A percentile compares a stretch with the other conserved stretches of the same genome.
Evolutionary conservation across 164 flowering plant species (phyloP).

Genomic region (Houttuynia cordata): DNA sequence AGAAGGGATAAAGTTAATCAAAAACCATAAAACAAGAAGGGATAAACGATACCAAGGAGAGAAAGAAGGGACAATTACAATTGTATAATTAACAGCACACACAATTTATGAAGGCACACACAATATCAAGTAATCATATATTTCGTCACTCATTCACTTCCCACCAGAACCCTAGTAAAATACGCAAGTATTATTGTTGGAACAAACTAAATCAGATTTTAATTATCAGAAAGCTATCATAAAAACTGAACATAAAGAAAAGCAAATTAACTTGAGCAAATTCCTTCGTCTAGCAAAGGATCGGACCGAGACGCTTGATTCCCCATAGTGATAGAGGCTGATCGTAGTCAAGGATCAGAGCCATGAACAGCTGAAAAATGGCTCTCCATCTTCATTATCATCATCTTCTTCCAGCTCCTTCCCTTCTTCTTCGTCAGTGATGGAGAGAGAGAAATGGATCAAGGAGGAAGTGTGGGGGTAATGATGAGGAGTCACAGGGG

Average conservation of each 20-base stretch:
- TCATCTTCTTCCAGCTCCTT: background rate
- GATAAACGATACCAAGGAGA: too few relatives aligned
- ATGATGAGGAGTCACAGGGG: constrained; percentile 5
- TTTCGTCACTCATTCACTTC: too few relatives aligned
- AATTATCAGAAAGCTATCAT: background rate
- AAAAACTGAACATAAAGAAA: background rate
- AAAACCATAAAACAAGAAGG: too few relatives aligned
- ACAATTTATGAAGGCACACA: too few relatives aligned
- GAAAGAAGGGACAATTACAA: too few relatives aligned
- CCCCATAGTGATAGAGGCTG: constrained; percentile 1
- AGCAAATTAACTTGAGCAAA: background rate
- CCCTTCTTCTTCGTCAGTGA: background rate
- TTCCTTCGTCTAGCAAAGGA: constrained; percentile 10
- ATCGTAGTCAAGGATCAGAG: background rate
- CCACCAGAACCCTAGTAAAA: too few relatives aligned
- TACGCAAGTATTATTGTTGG: too few relatives aligned
- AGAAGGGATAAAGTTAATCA: too few relatives aligned
- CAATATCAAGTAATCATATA: too few relatives aligned
- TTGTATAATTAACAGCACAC: too few relatives aligned
- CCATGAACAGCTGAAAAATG: background rate
- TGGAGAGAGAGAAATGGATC: background rate
- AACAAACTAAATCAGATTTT: background rate
- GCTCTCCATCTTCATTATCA: background rate
- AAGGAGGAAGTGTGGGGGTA: background rate
- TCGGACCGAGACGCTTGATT: constrained; percentile 13